These are phyloP conservation scores for Amanita muscaria DNA, from an alignment of 768 basidiomycete species.

Conservation along the genomic window DNA sequence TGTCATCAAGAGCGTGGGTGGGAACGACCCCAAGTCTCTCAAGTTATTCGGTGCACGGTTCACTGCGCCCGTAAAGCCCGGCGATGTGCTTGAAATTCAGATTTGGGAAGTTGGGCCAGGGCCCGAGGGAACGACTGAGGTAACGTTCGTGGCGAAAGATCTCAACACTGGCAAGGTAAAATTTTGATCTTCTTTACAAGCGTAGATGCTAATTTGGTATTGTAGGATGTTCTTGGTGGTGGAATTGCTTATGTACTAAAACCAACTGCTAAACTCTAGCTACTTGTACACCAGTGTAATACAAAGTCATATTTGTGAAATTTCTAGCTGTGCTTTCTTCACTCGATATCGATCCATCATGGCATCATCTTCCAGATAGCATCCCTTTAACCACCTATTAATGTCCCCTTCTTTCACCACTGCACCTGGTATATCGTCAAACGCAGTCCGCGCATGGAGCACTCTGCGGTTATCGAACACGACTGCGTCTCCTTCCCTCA, in stretches of 20 bases:
- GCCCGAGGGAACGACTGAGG: conserved; percentile 48
- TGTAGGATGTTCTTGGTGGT: conserved; percentile 43
- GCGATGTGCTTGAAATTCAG: conserved; percentile 69
- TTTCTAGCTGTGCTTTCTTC: conserved; percentile 27
- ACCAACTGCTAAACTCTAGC: conserved; percentile 10
- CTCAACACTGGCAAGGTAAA: conserved; percentile 49
- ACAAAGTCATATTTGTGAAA: not conserved
- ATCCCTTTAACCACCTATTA: conserved; percentile 87
- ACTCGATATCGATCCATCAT: conserved; percentile 54
- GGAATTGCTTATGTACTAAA: conserved; percentile 61
- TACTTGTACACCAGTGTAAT: not conserved
- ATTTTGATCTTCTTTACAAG: not conserved
- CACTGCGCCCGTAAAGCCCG: conserved; percentile 77
- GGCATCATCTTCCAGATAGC: conserved; percentile 62
- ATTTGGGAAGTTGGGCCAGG: conserved; percentile 72
- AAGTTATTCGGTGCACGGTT: conserved; percentile 68
- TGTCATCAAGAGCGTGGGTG: conserved; percentile 54
- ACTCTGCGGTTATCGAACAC: conserved; percentile 90
- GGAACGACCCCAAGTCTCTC: conserved; percentile 51
- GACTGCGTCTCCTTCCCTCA: conserved; percentile 79
- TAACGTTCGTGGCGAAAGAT: conserved; percentile 57
- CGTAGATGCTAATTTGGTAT: not conserved
- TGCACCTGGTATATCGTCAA: conserved; percentile 34
- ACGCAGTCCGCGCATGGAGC: conserved; percentile 80
- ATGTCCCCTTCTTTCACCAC: conserved; percentile 36